Conservation (phyloP, 164 flowering plant genomes). For the Magnolia sinica region DNA sequence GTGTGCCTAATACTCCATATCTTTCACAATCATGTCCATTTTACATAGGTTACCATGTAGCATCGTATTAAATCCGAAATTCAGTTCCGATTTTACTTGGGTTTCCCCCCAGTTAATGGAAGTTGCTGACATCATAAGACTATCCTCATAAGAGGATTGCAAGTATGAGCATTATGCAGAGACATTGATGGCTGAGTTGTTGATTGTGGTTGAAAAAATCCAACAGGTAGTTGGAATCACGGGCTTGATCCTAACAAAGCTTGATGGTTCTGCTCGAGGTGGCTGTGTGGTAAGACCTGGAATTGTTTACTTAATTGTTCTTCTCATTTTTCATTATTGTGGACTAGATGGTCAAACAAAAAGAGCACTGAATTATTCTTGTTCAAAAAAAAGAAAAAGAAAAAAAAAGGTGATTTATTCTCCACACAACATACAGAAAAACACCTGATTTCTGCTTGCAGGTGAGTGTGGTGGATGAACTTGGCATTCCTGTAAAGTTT, state of each 20-base stretch:
- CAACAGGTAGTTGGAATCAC: slow-evolving; percentile 80
- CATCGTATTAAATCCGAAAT: too few relatives aligned
- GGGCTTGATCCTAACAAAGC: slow-evolving; percentile 88
- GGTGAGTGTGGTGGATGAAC: slow-evolving; percentile 99
- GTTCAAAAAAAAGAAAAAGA: too few relatives aligned
- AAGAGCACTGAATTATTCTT: not conserved
- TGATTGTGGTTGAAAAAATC: not conserved
- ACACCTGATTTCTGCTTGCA: slow-evolving; percentile 24
- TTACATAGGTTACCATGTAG: too few relatives aligned
- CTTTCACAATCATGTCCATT: too few relatives aligned
- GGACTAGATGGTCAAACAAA: not conserved
- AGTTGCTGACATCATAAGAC: too few relatives aligned
- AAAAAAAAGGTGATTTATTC: too few relatives aligned
- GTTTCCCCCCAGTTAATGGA: too few relatives aligned
- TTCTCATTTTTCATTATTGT: not conserved
- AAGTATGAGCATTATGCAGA: too few relatives aligned
- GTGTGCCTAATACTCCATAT: too few relatives aligned
- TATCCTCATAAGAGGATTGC: too few relatives aligned
- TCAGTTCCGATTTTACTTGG: too few relatives aligned
- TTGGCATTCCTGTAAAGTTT: slow-evolving; percentile 94
- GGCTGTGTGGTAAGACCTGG: slow-evolving; percentile 84
- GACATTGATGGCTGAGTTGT: not conserved
- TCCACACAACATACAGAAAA: not conserved
- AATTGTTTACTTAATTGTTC: not conserved
- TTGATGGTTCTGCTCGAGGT: slow-evolving; percentile 97